Evolutionary conservation across 306 rosid genomes (phyloP).

Genomic region (Carpinus viminea): DNA sequence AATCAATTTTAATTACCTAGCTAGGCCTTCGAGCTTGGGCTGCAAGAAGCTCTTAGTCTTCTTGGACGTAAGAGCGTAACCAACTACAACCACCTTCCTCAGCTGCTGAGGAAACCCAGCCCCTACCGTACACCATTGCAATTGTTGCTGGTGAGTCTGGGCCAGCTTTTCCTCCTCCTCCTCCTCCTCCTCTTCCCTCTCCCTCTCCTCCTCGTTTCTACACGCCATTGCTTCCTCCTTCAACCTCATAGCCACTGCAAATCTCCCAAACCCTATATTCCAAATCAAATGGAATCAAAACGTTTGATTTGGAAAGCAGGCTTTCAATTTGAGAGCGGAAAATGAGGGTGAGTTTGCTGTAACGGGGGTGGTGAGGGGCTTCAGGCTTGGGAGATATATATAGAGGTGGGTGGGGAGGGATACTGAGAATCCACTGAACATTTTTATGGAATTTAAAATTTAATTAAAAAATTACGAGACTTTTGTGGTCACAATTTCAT

Average conservation of each 20-base stretch:
- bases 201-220: background rate
- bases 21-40: constrained; percentile 83
- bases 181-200: background rate
- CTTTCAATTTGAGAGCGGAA: too few relatives aligned
- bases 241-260: background rate
- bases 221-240: background rate
- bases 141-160: background rate
- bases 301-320: background rate
- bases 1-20: constrained; percentile 56
- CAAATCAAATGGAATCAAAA: too few relatives aligned
- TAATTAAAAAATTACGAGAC: too few relatives aligned
- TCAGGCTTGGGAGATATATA: too few relatives aligned
- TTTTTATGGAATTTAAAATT: too few relatives aligned
- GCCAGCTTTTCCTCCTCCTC: background rate
- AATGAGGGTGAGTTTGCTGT: too few relatives aligned
- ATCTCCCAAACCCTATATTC: background rate
- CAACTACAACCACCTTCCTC: constrained; percentile 60
- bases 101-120: constrained; percentile 40
- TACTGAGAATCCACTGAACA: too few relatives aligned
- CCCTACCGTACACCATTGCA: constrained; percentile 37
- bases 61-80: constrained; percentile 92
- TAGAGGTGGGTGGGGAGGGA: too few relatives aligned
- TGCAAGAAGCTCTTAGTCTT: constrained; percentile 90
- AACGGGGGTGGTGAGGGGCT: too few relatives aligned
- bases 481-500: too few relatives aligned